phyloP scores from a whole-genome alignment of 2,329 filamentous ascomycete genomes.

The Curvularia lunata region DNA sequence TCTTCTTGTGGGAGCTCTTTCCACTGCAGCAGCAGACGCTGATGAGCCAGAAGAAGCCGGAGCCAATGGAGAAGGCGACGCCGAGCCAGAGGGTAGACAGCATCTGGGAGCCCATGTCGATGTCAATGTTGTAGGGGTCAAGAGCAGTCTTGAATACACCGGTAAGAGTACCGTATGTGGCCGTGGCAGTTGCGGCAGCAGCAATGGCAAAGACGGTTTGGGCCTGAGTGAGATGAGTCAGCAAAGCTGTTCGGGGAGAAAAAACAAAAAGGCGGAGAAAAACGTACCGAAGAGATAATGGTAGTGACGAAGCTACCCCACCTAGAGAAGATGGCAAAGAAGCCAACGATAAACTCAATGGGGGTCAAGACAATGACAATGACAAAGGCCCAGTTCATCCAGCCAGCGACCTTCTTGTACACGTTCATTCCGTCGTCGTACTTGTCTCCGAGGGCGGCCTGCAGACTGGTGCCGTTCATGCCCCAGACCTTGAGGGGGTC shows the following conservation, averaged over 20 bases:
- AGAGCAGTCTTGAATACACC: conserved; percentile 71
- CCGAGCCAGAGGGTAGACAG: conserved; percentile 79
- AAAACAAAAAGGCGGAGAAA: conserved; percentile 33
- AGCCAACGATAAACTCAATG: conserved; percentile 75
- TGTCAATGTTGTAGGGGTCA: conserved; percentile 73
- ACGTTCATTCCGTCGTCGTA: conserved; percentile 71
- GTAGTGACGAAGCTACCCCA: conserved; percentile 83
- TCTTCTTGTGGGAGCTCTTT: conserved; percentile 55
- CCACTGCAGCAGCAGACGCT: conserved; percentile 91
- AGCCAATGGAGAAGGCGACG: conserved; percentile 75
- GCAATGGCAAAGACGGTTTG: conserved; percentile 65
- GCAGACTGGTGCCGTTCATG: conserved; percentile 61
- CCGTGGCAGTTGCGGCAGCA: conserved; percentile 75
- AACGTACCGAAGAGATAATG: conserved; percentile 71
- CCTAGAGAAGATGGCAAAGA: conserved; percentile 83
- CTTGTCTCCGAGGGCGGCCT: conserved; percentile 66
- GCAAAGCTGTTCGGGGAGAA: conserved; percentile 14
- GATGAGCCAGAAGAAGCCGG: conserved; percentile 88
- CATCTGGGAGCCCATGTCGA: conserved; percentile 71
- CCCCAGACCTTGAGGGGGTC: conserved; percentile 71
- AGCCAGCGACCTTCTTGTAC: conserved; percentile 77
- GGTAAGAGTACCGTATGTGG: conserved; percentile 72
- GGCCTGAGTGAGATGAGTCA: conserved; percentile 42
- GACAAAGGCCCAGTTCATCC: conserved; percentile 83
- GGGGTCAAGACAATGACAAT: conserved; percentile 73